Evolutionary conservation across 306 rosid species (phyloP), one percentile per base, ranked within the genome.

Genomic region (Sicyos edulis): DNA sequence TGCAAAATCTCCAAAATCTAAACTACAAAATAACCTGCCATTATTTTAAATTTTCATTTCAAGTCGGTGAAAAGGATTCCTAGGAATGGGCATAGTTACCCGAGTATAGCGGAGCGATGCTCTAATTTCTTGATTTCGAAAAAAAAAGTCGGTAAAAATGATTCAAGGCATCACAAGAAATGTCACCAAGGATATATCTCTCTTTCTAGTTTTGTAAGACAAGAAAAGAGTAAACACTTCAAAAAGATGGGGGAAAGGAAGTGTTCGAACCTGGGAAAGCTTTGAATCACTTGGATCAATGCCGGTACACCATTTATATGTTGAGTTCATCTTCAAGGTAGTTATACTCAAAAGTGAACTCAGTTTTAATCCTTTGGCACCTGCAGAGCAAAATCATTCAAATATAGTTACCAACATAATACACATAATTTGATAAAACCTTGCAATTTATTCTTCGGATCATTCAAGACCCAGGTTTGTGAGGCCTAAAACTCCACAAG

Each of bases 321-420:
- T 84, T 81, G 77, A 88, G 96, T 75, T 92, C 98, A 71, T 92
- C 98, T 86, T 92, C 98, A 65, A 92, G 98, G 79, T 88, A 84
- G 81, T 88, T 90, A 68, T 92, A 92, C 81, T 92, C 98, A 78
- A 92, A 92, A 52, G 96, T 90, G 80, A 92, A 92, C 50, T 90
- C 98, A 0, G 91, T 87, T 88, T 90, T 92, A 83, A 92, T 92
- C 82, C 98, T 85, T 74, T 92, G 98, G 78, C 98, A 92, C 98
- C 98, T 92, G 89, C 73, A 79, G 20, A 74, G 61, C 74, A 78
- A 45, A 51, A 72, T 45, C 67, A 54, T 20, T 54, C 56, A 59
- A 47, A 59, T 49, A 40, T 14, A 5, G 57, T 14, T 60, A 37
- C 44, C 44, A 37, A 37, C 44, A 37, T 5, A 37, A 37, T 37